Evolutionary conservation across 1,284 basidiomycete species (phyloP).

Genomic region (Naganishia cerealis): DNA sequence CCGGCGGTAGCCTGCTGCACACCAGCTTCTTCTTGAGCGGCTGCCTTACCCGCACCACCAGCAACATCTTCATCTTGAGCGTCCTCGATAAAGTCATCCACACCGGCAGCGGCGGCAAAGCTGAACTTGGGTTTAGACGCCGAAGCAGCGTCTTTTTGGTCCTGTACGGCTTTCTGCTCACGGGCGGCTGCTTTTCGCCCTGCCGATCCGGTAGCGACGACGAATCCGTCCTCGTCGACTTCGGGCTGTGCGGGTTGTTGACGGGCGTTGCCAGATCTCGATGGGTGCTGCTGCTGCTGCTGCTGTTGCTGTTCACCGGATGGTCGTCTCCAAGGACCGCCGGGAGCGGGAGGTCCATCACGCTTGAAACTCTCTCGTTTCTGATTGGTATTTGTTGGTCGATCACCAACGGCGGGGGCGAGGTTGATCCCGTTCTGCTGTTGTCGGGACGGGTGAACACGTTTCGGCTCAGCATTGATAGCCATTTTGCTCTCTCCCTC

Average conservation of each 20-base stretch:
- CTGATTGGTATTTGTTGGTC: constrained; percentile 27
- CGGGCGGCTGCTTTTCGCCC: constrained; percentile 24
- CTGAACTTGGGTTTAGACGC: constrained; percentile 44
- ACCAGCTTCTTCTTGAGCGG: constrained; percentile 28
- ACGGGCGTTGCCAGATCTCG: constrained; percentile 4
- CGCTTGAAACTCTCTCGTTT: constrained; percentile 24
- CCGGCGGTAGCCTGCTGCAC: constrained; percentile 41
- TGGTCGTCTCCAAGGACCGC: constrained; percentile 29
- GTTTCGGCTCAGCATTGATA: constrained; percentile 36
- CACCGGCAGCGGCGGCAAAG: constrained; percentile 48
- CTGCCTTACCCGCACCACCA: not conserved
- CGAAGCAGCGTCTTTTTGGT: constrained; percentile 27
- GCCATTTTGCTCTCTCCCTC: constrained; percentile 15
- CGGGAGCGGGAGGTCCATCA: constrained; percentile 6
- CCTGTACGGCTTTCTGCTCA: constrained; percentile 23
- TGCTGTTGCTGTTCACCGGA: constrained; percentile 8
- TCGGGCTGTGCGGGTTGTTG: constrained; percentile 12
- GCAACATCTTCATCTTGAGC: constrained; percentile 36
- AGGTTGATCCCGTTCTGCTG: constrained; percentile 29
- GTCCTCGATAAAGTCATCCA: constrained; percentile 38
- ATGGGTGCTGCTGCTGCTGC: not conserved
- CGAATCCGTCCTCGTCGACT: constrained; percentile 46
- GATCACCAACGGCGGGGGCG: not conserved
- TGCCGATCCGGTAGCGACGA: constrained; percentile 37
- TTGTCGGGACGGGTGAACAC: constrained; percentile 39